Evolutionary conservation across 1,284 basidiomycete genomes (phyloP).

Genomic region (Agroathelia rolfsii): DNA sequence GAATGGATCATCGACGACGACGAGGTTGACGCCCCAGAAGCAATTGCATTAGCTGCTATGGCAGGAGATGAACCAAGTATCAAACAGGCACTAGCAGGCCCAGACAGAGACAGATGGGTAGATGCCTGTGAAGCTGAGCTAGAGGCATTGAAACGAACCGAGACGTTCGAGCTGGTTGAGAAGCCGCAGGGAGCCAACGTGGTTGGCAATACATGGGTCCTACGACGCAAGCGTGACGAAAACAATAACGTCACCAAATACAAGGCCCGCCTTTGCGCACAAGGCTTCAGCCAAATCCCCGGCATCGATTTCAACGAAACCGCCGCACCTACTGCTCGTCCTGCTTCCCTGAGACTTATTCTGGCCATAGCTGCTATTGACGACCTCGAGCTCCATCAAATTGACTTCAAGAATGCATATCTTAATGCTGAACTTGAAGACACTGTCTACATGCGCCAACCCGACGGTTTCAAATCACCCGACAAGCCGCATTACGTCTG

Average conservation of each 20-base stretch:
- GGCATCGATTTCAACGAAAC: slow-evolving; percentile 29
- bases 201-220: slow-evolving; percentile 22
- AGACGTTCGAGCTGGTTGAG: slow-evolving; percentile 18
- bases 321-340: slow-evolving; percentile 26
- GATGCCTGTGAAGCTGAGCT: slow-evolving; percentile 22
- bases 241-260: slow-evolving; percentile 15
- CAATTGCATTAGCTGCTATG: neutral
- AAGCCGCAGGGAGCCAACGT: slow-evolving; percentile 14
- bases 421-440: slow-evolving; percentile 26
- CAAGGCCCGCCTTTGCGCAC: slow-evolving; percentile 27
- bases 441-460: slow-evolving; percentile 23
- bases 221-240: slow-evolving; percentile 21
- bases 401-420: slow-evolving; percentile 33
- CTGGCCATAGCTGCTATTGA: slow-evolving; percentile 24
- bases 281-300: slow-evolving; percentile 30
- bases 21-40: slow-evolving; percentile 1
- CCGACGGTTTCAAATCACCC: slow-evolving; percentile 16
- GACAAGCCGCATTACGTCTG: slow-evolving; percentile 10
- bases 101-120: too few species aligned
- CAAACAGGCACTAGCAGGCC: too few species aligned
- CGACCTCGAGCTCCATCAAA: slow-evolving; percentile 23
- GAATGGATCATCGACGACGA: neutral
- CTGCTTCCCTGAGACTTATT: slow-evolving; percentile 22
- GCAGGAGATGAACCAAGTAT: slow-evolving; percentile 2
- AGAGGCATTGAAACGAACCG: slow-evolving; percentile 12